Evolutionary conservation across 768 basidiomycete species (phyloP).

Genomic region (Auricularia sp.): DNA sequence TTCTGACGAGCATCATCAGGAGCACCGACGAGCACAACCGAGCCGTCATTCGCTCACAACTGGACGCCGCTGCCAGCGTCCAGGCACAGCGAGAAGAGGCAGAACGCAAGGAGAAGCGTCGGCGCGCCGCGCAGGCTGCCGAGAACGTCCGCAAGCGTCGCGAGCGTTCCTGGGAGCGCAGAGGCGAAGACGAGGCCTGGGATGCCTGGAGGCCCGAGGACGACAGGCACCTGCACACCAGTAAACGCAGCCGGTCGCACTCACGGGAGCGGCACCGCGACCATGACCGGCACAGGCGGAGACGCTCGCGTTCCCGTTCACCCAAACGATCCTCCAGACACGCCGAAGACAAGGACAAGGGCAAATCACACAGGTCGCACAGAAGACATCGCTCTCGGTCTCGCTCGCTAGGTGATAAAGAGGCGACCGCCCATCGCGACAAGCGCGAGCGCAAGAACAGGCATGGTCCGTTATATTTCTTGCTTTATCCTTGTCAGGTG

Average conservation of each 20-base stretch:
- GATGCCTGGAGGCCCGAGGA: slow-evolving; percentile 17
- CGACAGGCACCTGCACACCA: slow-evolving; percentile 9
- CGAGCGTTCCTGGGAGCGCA: slow-evolving; percentile 25
- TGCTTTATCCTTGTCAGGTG: too few species aligned
- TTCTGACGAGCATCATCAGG: slow-evolving; percentile 57
- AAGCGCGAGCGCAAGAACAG: too few species aligned
- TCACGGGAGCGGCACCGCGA: slow-evolving; percentile 11
- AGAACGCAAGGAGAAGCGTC: slow-evolving; percentile 22
- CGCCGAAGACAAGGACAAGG: slow-evolving; percentile 9
- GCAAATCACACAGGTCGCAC: background rate
- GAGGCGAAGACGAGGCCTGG: slow-evolving; percentile 6
- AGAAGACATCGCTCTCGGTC: background rate
- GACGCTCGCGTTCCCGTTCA: slow-evolving; percentile 21
- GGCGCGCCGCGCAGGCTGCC: slow-evolving; percentile 67
- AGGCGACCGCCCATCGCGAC: too few species aligned
- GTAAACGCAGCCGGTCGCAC: slow-evolving; percentile 13
- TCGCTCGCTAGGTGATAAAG: background rate
- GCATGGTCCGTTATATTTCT: too few species aligned
- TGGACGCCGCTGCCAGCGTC: slow-evolving; percentile 16
- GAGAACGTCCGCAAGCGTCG: slow-evolving; percentile 44
- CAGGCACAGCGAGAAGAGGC: slow-evolving; percentile 14
- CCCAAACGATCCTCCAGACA: background rate
- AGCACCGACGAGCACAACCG: slow-evolving; percentile 95
- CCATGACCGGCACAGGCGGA: slow-evolving; percentile 13
- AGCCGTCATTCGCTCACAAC: slow-evolving; percentile 40